Base-by-base conservation (phyloP, 768 basidiomycete genomes). In the Chiua virens region DNA sequence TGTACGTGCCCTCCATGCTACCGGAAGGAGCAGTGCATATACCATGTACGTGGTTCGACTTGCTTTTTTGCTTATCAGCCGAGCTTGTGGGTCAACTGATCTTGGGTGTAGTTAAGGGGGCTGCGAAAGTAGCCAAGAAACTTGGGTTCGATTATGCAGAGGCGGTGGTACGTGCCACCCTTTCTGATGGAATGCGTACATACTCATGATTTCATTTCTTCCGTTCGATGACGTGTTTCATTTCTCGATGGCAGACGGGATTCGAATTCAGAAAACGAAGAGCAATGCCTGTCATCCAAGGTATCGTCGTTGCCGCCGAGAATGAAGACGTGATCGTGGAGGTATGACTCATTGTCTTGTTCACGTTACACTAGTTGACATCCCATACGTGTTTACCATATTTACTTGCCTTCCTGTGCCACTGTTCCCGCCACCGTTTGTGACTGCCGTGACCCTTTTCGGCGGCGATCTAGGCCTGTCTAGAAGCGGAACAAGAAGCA, bases 211-310 rank as follows among this genome's bases (percentile, higher is more conserved):
- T 52, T 50, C 41, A 47, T 57, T 40, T 41, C 18, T 30, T n/a
- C 25, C n/a, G 38, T 47, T 42, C 8, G 42, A 20, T 42, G 38
- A 28, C 35, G 34, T 44, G 14, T 47, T 47, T 43, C 48, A 39
- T 52, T 27, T 47, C 30, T 51, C 45, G 41, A 51, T 52, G 17
- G 14, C 60, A 98, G 95, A 92, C 86, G 50, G 89, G 94, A 14
- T 99, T 98, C 67, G 96, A 98, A 69, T 99, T 98, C 74, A 92
- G 85, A 65, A 94, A 95, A 67, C 86, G 90, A 28, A 80, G 87
- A 45, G 96, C 97, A 0, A 82, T 82, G 52, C 96, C 96, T 4
- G 75, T 92, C 52, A 73, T 96, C 28, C 81, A 85, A 47, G 96
- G 96, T 11, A 78, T 99, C 3, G 93, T 98, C 23, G 77, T 92